Percentiles rank a stretch among this genome's conserved stretches.
Evolutionary conservation across 305 asterid species (phyloP).

Genomic region (Fraxinus ornus): DNA sequence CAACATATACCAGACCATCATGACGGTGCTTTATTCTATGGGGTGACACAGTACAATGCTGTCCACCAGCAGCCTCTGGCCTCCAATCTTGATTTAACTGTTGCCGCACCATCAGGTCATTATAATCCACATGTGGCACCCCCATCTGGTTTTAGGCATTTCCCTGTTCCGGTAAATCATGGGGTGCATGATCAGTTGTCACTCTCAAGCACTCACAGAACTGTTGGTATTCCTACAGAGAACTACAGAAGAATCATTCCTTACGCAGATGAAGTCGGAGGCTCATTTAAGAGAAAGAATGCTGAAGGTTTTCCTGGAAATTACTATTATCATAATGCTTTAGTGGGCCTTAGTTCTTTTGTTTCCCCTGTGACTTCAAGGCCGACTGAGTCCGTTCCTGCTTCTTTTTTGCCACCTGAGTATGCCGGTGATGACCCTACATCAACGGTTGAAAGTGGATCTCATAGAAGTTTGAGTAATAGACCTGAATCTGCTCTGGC

Average conservation of each 20-base stretch:
- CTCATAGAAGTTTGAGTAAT: constrained; percentile 40
- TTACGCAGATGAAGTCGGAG: constrained; percentile 41
- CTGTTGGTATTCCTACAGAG: constrained; percentile 50
- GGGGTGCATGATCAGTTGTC: constrained; percentile 52
- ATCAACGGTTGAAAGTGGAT: constrained; percentile 41
- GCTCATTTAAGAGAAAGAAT: constrained; percentile 58
- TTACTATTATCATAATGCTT: constrained; percentile 43
- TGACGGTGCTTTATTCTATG: constrained; percentile 49
- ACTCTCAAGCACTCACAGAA: constrained; percentile 44
- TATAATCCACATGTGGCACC: constrained; percentile 53
- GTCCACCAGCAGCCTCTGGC: constrained; percentile 50
- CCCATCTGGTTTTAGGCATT: constrained; percentile 52
- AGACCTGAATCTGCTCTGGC: constrained; percentile 41
- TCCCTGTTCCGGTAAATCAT: constrained; percentile 58
- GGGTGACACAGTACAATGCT: constrained; percentile 45
- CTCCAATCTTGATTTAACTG: constrained; percentile 50
- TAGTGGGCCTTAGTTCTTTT: constrained; percentile 65
- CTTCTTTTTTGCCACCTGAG: constrained; percentile 43
- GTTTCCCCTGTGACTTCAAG: constrained; percentile 36
- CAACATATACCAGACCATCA: constrained; percentile 58
- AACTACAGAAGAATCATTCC: constrained; percentile 45
- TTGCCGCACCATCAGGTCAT: constrained; percentile 50
- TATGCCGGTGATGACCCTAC: constrained; percentile 44
- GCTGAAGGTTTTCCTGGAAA: constrained; percentile 54
- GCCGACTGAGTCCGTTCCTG: constrained; percentile 42